Evolutionary conservation across 208 protist species (phyloP), one percentile per base, ranked within the genome.

Genomic region (Angomonas ambiguus): DNA sequence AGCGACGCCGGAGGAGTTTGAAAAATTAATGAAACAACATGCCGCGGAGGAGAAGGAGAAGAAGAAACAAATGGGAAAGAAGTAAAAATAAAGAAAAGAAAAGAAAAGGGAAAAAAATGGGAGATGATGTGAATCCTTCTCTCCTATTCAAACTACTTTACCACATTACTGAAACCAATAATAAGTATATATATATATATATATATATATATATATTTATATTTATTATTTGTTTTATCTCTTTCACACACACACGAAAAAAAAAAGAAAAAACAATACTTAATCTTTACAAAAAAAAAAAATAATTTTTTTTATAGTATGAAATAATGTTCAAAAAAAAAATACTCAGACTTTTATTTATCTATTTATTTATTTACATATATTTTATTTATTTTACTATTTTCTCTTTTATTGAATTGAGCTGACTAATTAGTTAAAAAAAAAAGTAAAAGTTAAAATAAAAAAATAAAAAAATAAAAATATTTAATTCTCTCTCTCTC

Each of bases 261-360:
- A 13, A 69, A 69, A 8, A 69, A 69, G 20, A 69, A 58, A 56
- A 59, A 67, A 67, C 30, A 59, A 51, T 57, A 60, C n/a, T 32
- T 57, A 33, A 10, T 42, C 11, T 24, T 20, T 33, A 60, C 38
- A 59, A 67, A 60, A 11, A 67, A 60, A 42, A 56, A 31, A 22
- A n/a, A 64, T 4, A 18, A 33, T 33, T 25, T 33, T 45, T 18
- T 65, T 10, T 27, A 24, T 24, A 63, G 57, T 27, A 53, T 30
- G 51, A 24, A 18, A 45, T 57, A 58, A 67, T 62, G 5, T 28
- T 8, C 48, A 18, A 30, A 68, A n/a, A n/a, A n/a, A n/a, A n/a
- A n/a, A n/a, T n/a, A n/a, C n/a, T n/a, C n/a, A n/a, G n/a, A 1
- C 16, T 64, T 11, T 64, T 41, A 35, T 45, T 45, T n/a, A 45